These are phyloP conservation scores for Kregervanrija delftensis DNA, from an alignment of 805 yeast species.

Conservation along the genomic window DNA sequence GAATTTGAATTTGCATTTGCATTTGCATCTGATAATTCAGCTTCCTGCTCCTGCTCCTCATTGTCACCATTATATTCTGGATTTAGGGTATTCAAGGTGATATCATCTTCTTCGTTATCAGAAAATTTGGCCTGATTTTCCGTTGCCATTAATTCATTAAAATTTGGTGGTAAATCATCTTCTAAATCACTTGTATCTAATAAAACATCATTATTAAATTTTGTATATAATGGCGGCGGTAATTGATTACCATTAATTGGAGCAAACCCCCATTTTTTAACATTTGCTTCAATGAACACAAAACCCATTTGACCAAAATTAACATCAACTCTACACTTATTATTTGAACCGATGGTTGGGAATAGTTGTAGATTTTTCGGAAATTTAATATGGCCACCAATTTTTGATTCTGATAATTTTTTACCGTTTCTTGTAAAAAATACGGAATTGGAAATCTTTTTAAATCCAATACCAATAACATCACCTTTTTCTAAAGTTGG, in stretches of 20 bases:
- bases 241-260: conserved; percentile 81
- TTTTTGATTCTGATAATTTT: conserved; percentile 70
- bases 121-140: conserved; percentile 21
- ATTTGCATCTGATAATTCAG: no score
- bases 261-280: conserved; percentile 94
- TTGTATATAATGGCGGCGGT: conserved; percentile 90
- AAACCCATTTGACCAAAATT: conserved; percentile 90
- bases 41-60: conserved; percentile 1
- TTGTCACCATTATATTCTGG: conserved; percentile 6
- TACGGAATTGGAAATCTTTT: conserved; percentile 74
- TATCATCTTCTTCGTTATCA: conserved; percentile 25
- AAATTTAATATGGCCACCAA: conserved; percentile 73
- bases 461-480: conserved; percentile 87
- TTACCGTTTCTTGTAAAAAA: conserved; percentile 95
- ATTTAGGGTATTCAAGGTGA: conserved; percentile 12
- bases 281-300: conserved; percentile 87
- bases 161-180: conserved; percentile 51
- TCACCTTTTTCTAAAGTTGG: conserved; percentile 75
- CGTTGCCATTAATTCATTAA: conserved; percentile 34
- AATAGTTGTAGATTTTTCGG: conserved; percentile 65
- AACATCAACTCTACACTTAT: conserved; percentile 76
- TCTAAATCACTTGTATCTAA: conserved; percentile 55
- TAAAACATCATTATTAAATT: conserved; percentile 69
- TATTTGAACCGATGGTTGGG: conserved; percentile 86
- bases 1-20: no score